Base-by-base conservation (phyloP, 768 basidiomycete species). In the Crassisporium funariophilum region DNA sequence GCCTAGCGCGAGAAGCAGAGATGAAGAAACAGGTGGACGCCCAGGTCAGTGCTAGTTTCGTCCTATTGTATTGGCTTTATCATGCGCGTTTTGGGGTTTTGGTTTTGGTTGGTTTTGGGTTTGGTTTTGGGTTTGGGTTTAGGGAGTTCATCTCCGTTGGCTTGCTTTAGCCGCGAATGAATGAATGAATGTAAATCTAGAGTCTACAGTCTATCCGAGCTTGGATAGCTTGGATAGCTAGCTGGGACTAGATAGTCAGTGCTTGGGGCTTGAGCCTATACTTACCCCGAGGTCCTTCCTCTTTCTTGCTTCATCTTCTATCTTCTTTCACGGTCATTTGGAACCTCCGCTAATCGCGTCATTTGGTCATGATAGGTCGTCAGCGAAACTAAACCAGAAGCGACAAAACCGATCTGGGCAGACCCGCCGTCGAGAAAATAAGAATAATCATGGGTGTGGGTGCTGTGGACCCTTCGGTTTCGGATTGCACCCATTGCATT, bases 1-100 rank as follows among this genome's bases (percentile, higher is more conserved):
- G 85, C 22, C 54, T 75, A 9, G 74, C 76, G 3, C 70, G 75
- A 60, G 85, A 85, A 67, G 70, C 70, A 38, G 77, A 75, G 47
- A 71, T 75, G 59, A 74, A 73, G 59, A 75, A 73, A 55, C 77
- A 78, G 56, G 68, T 73, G 5, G 69, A 75, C 46, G 75, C 73
- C 4, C 79, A 82, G 77, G 82, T 77, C 44, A 61, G 75, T 67
- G 21, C 27, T 49, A 46, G 41, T 24, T 40, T 29, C 29, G 19
- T 47, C 36, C 31, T 46, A 49, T 35, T 40, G 17, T 37, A 15
- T 10, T 17, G 13, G 12, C 12, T 38, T 11, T 38, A 21, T 38
- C 17, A 33, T n/a, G n/a, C n/a, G n/a, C n/a, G n/a, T n/a, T n/a
- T n/a, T n/a, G n/a, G n/a, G n/a, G n/a, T n/a, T n/a, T n/a, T n/a